Conservation (phyloP, 768 basidiomycete genomes). For the Kwoniella dendrophila region DNA sequence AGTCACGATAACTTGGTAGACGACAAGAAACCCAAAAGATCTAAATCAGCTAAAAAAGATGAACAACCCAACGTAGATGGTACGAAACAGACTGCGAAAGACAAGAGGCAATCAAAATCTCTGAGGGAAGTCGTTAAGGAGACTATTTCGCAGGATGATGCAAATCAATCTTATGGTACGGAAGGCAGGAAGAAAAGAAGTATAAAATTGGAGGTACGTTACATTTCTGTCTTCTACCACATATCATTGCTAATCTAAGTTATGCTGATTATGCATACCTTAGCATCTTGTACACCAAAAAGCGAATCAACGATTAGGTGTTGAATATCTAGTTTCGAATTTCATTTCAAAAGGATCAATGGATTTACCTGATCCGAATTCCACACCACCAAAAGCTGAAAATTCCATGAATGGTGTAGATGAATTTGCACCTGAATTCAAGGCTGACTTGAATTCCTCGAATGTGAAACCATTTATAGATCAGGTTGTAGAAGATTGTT, state of each 20-base stretch:
- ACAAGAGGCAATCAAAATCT: not conserved
- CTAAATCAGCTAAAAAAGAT: not conserved
- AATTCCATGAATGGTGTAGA: slow-evolving; percentile 38
- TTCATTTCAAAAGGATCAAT: slow-evolving; percentile 35
- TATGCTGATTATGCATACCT: not conserved
- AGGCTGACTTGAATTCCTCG: slow-evolving; percentile 20
- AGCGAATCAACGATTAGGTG: slow-evolving; percentile 47
- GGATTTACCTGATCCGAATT: slow-evolving; percentile 38
- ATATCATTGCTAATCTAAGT: not conserved
- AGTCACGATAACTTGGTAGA: slow-evolving; percentile 29
- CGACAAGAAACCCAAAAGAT: not conserved
- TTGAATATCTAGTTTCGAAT: slow-evolving; percentile 38
- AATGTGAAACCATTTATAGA: slow-evolving; percentile 40
- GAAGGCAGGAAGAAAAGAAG: slow-evolving; percentile 38
- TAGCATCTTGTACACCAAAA: slow-evolving; percentile 50
- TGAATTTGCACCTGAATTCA: slow-evolving; percentile 46
- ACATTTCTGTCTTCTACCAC: not conserved
- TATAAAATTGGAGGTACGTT: slow-evolving; percentile 42
- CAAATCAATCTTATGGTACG: not conserved
- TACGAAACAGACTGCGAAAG: not conserved
- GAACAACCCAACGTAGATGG: not conserved
- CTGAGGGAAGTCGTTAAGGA: not conserved
- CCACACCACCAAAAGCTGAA: slow-evolving; percentile 21
- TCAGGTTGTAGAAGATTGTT: slow-evolving; percentile 33
- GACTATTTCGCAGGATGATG: not conserved